phyloP scores from a whole-genome alignment of 2,329 filamentous ascomycete species.

The Penicillium sp. region DNA sequence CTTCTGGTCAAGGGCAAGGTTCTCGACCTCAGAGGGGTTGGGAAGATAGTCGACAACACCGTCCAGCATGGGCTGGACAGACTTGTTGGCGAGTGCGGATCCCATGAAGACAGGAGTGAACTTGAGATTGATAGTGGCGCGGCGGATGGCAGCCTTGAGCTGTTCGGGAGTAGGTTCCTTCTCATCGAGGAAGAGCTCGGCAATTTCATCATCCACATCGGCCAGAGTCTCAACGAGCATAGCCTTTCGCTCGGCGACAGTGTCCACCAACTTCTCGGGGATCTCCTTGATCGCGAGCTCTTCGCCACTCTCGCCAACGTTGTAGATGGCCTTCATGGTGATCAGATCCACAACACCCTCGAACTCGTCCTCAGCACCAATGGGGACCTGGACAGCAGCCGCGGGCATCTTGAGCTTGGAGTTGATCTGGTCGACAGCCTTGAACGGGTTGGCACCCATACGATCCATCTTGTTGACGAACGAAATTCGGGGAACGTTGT shows the following conservation, averaged over 20 bases:
- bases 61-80: constrained; percentile 94
- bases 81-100: constrained; percentile 91
- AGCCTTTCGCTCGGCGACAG: constrained; percentile 80
- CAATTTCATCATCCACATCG: constrained; percentile 97
- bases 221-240: constrained; percentile 92
- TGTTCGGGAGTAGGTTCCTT: constrained; percentile 76
- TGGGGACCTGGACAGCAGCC: constrained; percentile 91
- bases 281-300: constrained; percentile 76
- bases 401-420: constrained; percentile 91
- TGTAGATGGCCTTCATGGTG: constrained; percentile 90
- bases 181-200: constrained; percentile 92
- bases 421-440: constrained; percentile 97
- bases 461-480: constrained; percentile 99
- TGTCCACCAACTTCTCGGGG: constrained; percentile 74
- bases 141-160: constrained; percentile 89
- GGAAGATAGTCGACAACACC: constrained; percentile 95
- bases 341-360: constrained; percentile 91
- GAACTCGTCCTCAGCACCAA: constrained; percentile 89
- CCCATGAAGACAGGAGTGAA: constrained; percentile 98
- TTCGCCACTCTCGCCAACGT: constrained; percentile 81
- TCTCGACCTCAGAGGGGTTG: constrained; percentile 86
- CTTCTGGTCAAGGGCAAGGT: constrained; percentile 83
- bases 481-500: constrained; percentile 92
- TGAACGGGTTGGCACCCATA: constrained; percentile 98
- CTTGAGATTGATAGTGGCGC: constrained; percentile 84